Evolutionary conservation across 495 filamentous ascomycete genomes (phyloP), one percentile per base, ranked within the genome.

Genomic region (Hypoxylon lienhwacheense): DNA sequence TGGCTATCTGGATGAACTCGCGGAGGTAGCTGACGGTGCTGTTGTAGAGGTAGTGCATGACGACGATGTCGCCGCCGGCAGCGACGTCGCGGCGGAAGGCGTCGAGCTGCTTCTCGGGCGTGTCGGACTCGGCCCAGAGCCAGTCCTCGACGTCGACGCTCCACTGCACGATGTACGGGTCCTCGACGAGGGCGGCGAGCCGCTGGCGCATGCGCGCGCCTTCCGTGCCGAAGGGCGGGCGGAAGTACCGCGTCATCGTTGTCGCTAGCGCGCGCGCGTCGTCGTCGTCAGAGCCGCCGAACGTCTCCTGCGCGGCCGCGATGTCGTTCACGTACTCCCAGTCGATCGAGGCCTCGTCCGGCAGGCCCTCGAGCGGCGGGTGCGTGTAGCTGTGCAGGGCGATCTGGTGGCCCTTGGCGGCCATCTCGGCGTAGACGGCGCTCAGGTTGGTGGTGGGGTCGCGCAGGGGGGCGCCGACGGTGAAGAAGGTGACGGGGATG

Each of bases 111-210:
- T 83, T 82, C 67, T 87, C 80, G 0, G 87, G 87, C n/a, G 84
- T 88, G 12, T 67, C 44, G 0, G 71, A 76, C 56, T 79, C 67
- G 0, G 82, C 85, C 84, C 85, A 91, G 2, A 87, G 60, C 86
- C 87, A 91, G 67, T 91, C 87, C 69, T 89, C 85, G 28, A 88
- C 81, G 55, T 91, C 87, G 17, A 91, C 82, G 55, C 77, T 83
- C 87, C 87, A 91, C 53, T 81, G 81, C 24, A 90, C 81, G 22
- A 90, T 82, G 47, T 79, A 76, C 11, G 66, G 60, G 1, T 68
- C 66, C 1, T 55, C 49, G n/a, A 81, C 70, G 7, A 73, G 63
- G 0, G 76, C 69, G 0, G 82, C 79, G 2, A 90, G 70, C 4
- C 82, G 75, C 54, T 88, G 79, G 0, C 87, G 78, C 70, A 86